Evolutionary conservation across 140 eudicot genomes (phyloP).

Genomic region (Senecio squalidus): DNA sequence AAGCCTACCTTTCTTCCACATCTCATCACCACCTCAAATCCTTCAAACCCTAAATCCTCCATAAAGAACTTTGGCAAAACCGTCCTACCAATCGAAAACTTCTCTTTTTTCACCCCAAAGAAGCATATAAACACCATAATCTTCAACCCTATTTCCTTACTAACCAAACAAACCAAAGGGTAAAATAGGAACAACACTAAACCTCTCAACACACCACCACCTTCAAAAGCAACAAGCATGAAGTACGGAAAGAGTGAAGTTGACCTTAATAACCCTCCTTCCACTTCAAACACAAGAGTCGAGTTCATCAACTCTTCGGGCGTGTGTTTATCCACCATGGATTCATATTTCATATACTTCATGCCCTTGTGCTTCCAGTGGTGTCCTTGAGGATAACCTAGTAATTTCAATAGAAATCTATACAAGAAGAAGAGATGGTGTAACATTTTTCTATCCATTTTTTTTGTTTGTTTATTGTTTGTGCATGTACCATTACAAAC

Average conservation of each 20-base stretch:
- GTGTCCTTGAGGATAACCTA: slow-evolving; percentile 26
- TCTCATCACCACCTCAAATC: slow-evolving; percentile 50
- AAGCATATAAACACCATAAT: slow-evolving; percentile 66
- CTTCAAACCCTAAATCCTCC: slow-evolving; percentile 58
- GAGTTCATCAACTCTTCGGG: slow-evolving; percentile 23
- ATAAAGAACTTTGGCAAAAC: slow-evolving; percentile 68
- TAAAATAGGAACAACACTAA: slow-evolving; percentile 43
- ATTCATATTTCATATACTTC: slow-evolving; percentile 25
- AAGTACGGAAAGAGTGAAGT: slow-evolving; percentile 61
- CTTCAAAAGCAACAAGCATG: slow-evolving; percentile 84
- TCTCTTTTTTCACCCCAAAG: slow-evolving; percentile 46
- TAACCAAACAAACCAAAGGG: slow-evolving; percentile 47
- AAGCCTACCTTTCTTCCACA: slow-evolving; percentile 39
- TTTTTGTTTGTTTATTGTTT: slow-evolving; percentile 1
- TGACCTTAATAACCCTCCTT: slow-evolving; percentile 50
- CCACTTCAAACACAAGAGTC: slow-evolving; percentile 51
- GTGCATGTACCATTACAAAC: slow-evolving; percentile 1
- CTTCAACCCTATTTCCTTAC: slow-evolving; percentile 37
- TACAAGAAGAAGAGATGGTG: slow-evolving; percentile 23
- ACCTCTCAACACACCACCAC: slow-evolving; percentile 59
- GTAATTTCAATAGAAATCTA: slow-evolving; percentile 27
- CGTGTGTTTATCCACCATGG: slow-evolving; percentile 28
- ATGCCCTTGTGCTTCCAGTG: slow-evolving; percentile 25
- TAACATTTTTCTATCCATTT: slow-evolving; percentile 29
- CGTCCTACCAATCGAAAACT: slow-evolving; percentile 46